phyloP scores from a whole-genome alignment of 768 basidiomycete genomes.

The Hypsizygus marmoreus region DNA sequence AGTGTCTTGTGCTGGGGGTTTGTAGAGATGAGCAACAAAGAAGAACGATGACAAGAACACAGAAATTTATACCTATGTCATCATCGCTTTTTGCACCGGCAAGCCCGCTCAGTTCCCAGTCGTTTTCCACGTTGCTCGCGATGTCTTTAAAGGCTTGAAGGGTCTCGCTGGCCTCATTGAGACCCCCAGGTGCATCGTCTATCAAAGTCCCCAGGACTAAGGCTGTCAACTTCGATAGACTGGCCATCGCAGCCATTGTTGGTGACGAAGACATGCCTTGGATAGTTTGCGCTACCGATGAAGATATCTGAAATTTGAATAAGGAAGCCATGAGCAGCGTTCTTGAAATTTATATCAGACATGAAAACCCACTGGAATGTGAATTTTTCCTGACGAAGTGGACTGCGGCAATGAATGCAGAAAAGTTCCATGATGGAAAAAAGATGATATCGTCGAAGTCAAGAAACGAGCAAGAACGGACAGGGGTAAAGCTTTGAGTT shows the following conservation, averaged over 20 bases:
- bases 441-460: conserved; percentile 50
- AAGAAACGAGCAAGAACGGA: conserved; percentile 36
- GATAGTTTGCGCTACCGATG: conserved; percentile 37
- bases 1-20: conserved; percentile 40
- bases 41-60: conserved; percentile 2
- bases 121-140: conserved; percentile 44
- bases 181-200: conserved; percentile 31
- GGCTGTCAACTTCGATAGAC: conserved; percentile 42
- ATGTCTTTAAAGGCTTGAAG: conserved; percentile 36
- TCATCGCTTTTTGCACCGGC: conserved; percentile 31
- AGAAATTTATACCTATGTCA: conserved; percentile 30
- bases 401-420: conserved; percentile 42
- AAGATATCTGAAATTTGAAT: conserved; percentile 15
- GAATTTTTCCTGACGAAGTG: conserved; percentile 29
- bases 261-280: conserved; percentile 34
- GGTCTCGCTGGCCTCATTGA: conserved; percentile 27
- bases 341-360: background rate
- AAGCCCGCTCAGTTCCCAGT: conserved; percentile 47
- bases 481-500: conserved; percentile 64
- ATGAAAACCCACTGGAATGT: conserved; percentile 29
- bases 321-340: no score
- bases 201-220: conserved; percentile 35
- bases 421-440: conserved; percentile 61
- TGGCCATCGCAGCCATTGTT: conserved; percentile 37
- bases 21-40: conserved; percentile 1